Evolutionary conservation across 2,329 filamentous ascomycete genomes (phyloP).

Genomic region (Trichoderma citrinoviride): DNA sequence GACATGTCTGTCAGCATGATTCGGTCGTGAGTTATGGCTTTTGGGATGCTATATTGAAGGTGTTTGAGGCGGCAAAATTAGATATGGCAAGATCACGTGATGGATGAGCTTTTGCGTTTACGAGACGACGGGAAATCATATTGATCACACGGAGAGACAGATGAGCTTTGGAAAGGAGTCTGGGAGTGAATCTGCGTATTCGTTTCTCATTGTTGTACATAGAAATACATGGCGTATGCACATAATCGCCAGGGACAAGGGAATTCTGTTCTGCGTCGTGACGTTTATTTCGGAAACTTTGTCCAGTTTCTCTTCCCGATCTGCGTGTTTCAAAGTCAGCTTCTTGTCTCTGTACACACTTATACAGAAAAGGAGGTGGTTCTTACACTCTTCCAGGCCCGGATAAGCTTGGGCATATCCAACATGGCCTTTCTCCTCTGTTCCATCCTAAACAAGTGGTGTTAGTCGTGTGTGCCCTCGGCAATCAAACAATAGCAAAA

Average conservation of each 20-base stretch:
- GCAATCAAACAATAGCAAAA: background rate
- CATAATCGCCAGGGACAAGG: conserved; percentile 21
- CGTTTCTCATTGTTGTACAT: conserved; percentile 29
- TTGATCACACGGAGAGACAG: background rate
- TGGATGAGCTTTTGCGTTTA: background rate
- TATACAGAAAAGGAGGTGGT: too few relatives aligned
- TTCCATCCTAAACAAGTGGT: conserved; percentile 63
- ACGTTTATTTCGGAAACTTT: conserved; percentile 55
- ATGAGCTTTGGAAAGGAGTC: background rate
- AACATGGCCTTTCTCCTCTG: conserved; percentile 88
- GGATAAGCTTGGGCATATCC: conserved; percentile 88
- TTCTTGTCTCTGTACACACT: background rate
- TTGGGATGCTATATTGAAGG: background rate
- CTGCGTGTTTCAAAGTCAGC: conserved; percentile 34
- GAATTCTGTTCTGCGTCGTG: background rate
- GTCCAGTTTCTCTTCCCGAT: conserved; percentile 55
- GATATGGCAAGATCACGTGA: conserved; percentile 3
- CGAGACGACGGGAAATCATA: background rate
- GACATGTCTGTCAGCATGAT: background rate
- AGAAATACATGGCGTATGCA: conserved; percentile 38
- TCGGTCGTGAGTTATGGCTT: background rate
- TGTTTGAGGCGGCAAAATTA: conserved; percentile 7
- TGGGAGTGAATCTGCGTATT: conserved; percentile 14
- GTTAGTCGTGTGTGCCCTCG: conserved; percentile 22
- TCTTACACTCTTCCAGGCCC: conserved; percentile 86